phyloP scores from a whole-genome alignment of 495 filamentous ascomycete species.

The Aspergillus kassunensis region DNA sequence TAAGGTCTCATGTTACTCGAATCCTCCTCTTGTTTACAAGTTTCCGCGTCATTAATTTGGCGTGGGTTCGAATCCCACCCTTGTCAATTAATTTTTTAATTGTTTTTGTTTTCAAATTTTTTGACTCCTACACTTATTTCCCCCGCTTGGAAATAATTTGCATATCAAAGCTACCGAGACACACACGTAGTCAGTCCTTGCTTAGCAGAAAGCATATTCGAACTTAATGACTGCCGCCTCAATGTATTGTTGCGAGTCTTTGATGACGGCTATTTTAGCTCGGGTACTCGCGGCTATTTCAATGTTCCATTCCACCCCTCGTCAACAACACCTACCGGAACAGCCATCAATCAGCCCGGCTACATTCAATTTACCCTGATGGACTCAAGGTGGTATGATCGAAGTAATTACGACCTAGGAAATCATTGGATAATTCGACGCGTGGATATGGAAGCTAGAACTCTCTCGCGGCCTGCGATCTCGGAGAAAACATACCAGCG shows the following conservation, averaged over 20 bases:
- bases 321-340: too few species aligned
- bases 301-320: neutral
- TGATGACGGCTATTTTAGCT: constrained; percentile 13
- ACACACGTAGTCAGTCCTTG: too few species aligned
- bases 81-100: constrained; percentile 24
- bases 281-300: constrained; percentile 24
- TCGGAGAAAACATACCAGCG: constrained; percentile 41
- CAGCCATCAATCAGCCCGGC: too few species aligned
- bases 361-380: constrained; percentile 9
- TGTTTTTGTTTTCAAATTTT: neutral
- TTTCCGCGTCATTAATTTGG: constrained; percentile 24
- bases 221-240: too few species aligned
- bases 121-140: neutral
- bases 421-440: constrained; percentile 18
- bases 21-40: constrained; percentile 7
- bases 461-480: constrained; percentile 25
- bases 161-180: too few species aligned
- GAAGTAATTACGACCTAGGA: neutral
- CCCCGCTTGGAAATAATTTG: neutral
- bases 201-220: too few species aligned
- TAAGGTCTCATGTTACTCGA: constrained; percentile 9
- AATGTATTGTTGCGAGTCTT: too few species aligned
- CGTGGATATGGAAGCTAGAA: constrained; percentile 37
- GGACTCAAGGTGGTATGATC: neutral
- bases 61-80: constrained; percentile 47